Conservation (phyloP, 352 stramenopile genomes). For the Phytopythium helicoides region DNA sequence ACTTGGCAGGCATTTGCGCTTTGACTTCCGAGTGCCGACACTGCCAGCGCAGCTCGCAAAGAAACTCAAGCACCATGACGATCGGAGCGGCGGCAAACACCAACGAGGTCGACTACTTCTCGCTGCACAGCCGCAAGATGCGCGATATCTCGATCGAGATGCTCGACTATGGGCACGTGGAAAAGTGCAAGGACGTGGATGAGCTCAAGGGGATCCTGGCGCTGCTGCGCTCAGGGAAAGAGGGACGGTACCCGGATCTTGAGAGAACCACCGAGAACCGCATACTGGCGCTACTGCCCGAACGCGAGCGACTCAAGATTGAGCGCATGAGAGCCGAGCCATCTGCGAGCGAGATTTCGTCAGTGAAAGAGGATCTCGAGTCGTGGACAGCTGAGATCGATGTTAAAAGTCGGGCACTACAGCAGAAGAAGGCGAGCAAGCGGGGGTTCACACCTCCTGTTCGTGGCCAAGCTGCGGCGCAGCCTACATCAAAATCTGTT, state of each 20-base stretch:
- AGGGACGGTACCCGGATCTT: slow-evolving; percentile 89
- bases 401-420: slow-evolving; percentile 45
- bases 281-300: slow-evolving; percentile 77
- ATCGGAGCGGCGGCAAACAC: slow-evolving; percentile 13
- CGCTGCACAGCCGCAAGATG: slow-evolving; percentile 66
- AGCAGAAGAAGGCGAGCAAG: slow-evolving; percentile 24
- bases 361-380: slow-evolving; percentile 58
- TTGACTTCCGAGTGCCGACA: no score
- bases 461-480: slow-evolving; percentile 32
- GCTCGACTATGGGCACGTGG: slow-evolving; percentile 92
- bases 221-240: slow-evolving; percentile 83
- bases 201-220: slow-evolving; percentile 88
- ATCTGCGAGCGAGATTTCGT: slow-evolving; percentile 46
- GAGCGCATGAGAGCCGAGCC: slow-evolving; percentile 56
- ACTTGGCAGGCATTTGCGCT: no score
- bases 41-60: no score
- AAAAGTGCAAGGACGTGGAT: slow-evolving; percentile 74
- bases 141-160: slow-evolving; percentile 81
- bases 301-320: slow-evolving; percentile 76
- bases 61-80: slow-evolving; percentile 24
- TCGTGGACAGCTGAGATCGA: slow-evolving; percentile 66
- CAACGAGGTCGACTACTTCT: slow-evolving; percentile 67
- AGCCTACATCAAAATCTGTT: neutral
- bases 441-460: slow-evolving; percentile 44
- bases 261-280: slow-evolving; percentile 77